These are phyloP conservation scores for Trichoderma aggressivum DNA, from an alignment of 2,329 filamentous ascomycete genomes.

Conservation along the genomic window DNA sequence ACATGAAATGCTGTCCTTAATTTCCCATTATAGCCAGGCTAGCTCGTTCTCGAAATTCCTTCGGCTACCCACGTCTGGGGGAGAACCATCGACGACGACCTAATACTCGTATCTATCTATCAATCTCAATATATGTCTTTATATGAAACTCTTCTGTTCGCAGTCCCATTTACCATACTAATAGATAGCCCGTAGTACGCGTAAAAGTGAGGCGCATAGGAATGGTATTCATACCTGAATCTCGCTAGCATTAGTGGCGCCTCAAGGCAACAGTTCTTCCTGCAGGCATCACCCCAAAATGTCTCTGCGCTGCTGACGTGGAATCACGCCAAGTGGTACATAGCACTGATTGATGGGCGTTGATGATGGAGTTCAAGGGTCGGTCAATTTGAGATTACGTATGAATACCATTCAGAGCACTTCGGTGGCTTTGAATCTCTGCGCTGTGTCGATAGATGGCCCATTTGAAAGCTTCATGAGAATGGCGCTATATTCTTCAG, in stretches of 20 bases:
- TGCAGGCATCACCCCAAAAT: not conserved
- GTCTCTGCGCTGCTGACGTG: not conserved
- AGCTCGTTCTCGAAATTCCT: not conserved
- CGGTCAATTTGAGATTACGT: not conserved
- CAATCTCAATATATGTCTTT: not conserved
- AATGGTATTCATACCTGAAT: not conserved
- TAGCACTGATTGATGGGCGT: not conserved
- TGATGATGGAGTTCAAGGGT: not conserved
- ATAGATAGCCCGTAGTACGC: not conserved
- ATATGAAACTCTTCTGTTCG: not conserved
- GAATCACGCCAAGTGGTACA: not conserved
- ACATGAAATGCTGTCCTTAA: not conserved
- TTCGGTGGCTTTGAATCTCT: not conserved
- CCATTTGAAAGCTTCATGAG: not conserved
- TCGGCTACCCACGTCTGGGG: not conserved
- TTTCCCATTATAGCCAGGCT: not conserved
- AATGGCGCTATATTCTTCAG: not conserved
- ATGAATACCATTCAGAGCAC: not conserved
- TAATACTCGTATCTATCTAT: not conserved
- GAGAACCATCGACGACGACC: not conserved
- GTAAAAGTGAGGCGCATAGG: not conserved
- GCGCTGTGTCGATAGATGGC: not conserved
- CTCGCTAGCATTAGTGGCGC: not conserved
- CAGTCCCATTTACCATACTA: not conserved
- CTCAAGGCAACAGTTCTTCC: not conserved